Evolutionary conservation across 805 yeast genomes (phyloP).

Genomic region (Peterozyma xylosa): DNA sequence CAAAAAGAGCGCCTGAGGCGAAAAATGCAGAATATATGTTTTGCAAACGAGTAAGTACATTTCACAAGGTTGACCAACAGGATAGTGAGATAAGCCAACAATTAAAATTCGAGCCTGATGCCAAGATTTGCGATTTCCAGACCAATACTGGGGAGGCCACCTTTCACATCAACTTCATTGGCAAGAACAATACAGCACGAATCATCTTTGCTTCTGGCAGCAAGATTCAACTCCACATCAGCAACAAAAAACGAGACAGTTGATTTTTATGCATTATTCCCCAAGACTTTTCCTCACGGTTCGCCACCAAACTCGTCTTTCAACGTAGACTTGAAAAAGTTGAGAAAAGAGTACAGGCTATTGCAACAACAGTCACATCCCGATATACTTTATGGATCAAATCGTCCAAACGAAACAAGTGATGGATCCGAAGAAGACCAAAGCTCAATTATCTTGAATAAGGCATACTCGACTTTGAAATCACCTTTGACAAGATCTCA

Average conservation of each 20-base stretch:
- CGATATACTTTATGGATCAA: conserved; percentile 38
- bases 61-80: no score
- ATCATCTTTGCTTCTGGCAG: not conserved
- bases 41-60: no score
- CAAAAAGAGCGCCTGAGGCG: no score
- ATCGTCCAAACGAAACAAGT: conserved; percentile 17
- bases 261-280: conserved; percentile 60
- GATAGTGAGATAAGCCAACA: no score
- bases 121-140: no score
- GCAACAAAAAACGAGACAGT: not conserved
- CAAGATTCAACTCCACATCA: not conserved
- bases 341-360: conserved; percentile 68
- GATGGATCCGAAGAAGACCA: conserved; percentile 15
- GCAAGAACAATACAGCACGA: not conserved
- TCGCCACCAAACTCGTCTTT: conserved; percentile 60
- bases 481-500: conserved; percentile 69
- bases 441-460: conserved; percentile 53
- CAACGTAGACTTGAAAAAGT: conserved; percentile 39
- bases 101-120: no score
- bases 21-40: no score
- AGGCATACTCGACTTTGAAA: conserved; percentile 65
- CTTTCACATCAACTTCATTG: no score
- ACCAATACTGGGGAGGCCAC: no score
- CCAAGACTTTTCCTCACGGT: conserved; percentile 60
- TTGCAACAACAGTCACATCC: conserved; percentile 81